Percentiles rank a stretch among this genome's conserved stretches.
Conservation (phyloP, 768 basidiomycete species). For the Dentipellis sp. region DNA sequence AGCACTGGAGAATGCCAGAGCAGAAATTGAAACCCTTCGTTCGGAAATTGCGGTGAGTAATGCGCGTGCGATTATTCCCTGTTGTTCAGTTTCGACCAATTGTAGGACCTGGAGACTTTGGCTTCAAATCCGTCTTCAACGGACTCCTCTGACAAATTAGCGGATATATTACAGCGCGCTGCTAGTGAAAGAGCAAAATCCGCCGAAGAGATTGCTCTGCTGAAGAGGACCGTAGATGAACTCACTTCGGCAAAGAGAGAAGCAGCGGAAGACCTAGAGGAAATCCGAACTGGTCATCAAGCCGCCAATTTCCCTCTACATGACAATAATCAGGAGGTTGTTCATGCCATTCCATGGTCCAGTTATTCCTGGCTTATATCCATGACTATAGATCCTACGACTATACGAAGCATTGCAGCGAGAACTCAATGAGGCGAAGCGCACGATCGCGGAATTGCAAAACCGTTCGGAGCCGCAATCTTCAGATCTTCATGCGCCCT, state of each 20-base stretch:
- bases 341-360: too few relatives aligned
- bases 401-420: too few relatives aligned
- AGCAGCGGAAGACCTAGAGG: background rate
- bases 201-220: constrained; percentile 43
- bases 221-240: constrained; percentile 39
- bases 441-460: too few relatives aligned
- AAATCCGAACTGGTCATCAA: background rate
- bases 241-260: background rate
- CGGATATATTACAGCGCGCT: constrained; percentile 37
- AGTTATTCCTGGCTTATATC: too few relatives aligned
- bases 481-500: too few relatives aligned
- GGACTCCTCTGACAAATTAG: constrained; percentile 29
- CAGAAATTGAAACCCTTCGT: constrained; percentile 77
- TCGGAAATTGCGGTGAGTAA: constrained; percentile 64
- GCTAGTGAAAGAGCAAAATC: constrained; percentile 43
- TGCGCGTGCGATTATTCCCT: background rate
- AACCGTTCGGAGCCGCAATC: too few relatives aligned
- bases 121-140: constrained; percentile 22
- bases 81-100: background rate
- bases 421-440: too few relatives aligned
- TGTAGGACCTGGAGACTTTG: constrained; percentile 59
- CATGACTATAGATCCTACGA: too few relatives aligned
- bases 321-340: too few relatives aligned
- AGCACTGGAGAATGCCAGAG: constrained; percentile 82
- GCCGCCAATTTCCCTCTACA: too few relatives aligned